These are phyloP conservation scores for Lomentospora prolificans DNA, from an alignment of 2,329 filamentous ascomycete species.

Conservation along the genomic window DNA sequence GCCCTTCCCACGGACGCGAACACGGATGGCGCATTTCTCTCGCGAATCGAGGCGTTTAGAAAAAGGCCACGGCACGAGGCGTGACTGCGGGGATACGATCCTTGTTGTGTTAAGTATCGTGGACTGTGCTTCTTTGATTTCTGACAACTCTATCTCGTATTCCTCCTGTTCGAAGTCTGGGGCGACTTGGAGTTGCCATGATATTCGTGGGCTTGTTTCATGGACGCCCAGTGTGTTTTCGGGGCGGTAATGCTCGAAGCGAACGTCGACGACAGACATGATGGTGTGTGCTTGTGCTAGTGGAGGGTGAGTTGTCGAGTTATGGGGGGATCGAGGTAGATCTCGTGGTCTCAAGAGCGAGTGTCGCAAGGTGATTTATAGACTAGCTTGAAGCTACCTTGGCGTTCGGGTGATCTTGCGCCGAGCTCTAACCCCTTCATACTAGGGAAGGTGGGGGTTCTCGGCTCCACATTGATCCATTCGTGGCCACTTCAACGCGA, in stretches of 20 bases:
- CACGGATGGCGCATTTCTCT: slow-evolving; percentile 23
- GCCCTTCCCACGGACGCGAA: slow-evolving; percentile 20
- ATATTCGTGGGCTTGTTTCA: neutral
- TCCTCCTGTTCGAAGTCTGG: neutral
- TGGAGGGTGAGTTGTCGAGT: too few relatives aligned
- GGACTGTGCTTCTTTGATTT: neutral
- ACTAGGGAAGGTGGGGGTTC: too few relatives aligned
- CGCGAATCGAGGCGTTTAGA: slow-evolving; percentile 16
- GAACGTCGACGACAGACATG: neutral
- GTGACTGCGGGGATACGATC: slow-evolving; percentile 16
- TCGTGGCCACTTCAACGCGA: too few relatives aligned
- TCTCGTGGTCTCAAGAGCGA: too few relatives aligned
- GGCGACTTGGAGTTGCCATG: neutral
- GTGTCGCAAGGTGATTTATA: too few relatives aligned
- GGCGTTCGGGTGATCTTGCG: too few relatives aligned
- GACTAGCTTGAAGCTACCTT: too few relatives aligned
- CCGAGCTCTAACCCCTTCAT: too few relatives aligned
- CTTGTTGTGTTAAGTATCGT: neutral
- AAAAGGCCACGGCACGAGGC: slow-evolving; percentile 35
- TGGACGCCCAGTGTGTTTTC: neutral
- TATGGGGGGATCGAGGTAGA: too few relatives aligned
- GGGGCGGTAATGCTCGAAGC: neutral
- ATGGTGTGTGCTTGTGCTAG: too few relatives aligned
- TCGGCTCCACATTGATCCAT: too few relatives aligned
- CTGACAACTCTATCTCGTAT: neutral